These are phyloP conservation scores for Cystobasidium pallidum DNA, from an alignment of 1,284 basidiomycete genomes.

Conservation along the genomic window DNA sequence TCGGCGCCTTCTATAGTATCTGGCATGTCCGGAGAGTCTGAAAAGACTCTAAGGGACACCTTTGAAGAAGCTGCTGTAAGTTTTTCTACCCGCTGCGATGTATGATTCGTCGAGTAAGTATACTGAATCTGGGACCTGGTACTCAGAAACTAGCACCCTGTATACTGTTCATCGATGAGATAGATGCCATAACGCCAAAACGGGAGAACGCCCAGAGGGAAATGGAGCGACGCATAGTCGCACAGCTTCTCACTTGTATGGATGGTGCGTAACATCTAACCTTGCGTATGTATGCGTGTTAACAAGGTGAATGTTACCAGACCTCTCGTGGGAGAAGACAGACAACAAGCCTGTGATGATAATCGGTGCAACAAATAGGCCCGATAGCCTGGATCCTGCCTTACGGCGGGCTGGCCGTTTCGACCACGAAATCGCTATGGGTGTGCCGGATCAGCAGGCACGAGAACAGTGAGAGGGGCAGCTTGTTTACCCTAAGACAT, in stretches of 20 bases:
- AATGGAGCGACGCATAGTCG: conserved; percentile 97
- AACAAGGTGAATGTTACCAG: conserved; percentile 58
- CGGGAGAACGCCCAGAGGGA: conserved; percentile 94
- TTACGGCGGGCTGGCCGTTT: conserved; percentile 90
- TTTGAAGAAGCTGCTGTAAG: conserved; percentile 91
- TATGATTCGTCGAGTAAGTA: no score
- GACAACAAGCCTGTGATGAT: conserved; percentile 89
- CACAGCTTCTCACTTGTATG: conserved; percentile 96
- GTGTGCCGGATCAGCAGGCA: conserved; percentile 88
- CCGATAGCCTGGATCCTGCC: conserved; percentile 91
- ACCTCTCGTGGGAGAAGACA: conserved; percentile 87
- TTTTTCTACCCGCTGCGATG: no score
- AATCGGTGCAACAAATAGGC: conserved; percentile 93
- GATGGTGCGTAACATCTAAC: conserved; percentile 80
- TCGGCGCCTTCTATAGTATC: conserved; percentile 94
- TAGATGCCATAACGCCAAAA: conserved; percentile 97
- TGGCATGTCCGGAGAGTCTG: conserved; percentile 96
- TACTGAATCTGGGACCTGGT: no score
- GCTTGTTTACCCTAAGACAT: no score
- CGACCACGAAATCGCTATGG: conserved; percentile 97
- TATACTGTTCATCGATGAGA: conserved; percentile 92
- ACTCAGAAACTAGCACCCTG: conserved; percentile 82
- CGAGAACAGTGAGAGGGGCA: conserved; percentile 75
- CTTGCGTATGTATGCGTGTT: not conserved
- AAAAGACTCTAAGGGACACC: conserved; percentile 91